Percentiles rank a stretch among this genome's conserved stretches.
Evolutionary conservation across 148 eudicot species (phyloP).

Genomic region (Vaccinium vitisidaea): DNA sequence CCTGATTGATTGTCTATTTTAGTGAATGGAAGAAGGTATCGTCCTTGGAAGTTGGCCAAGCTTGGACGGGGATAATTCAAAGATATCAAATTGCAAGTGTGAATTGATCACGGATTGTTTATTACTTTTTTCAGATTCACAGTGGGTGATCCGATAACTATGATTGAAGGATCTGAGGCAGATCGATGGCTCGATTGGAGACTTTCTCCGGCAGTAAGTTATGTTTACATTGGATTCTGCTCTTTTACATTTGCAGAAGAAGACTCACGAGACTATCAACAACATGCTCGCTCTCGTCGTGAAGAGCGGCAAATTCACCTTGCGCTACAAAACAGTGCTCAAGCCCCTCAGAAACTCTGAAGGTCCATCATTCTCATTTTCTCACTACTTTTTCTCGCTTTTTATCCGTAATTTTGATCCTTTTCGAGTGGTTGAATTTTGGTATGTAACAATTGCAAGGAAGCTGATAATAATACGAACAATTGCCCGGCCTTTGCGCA

Average conservation of each 20-base stretch:
- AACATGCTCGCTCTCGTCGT: slow-evolving; percentile 63
- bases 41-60: too few relatives aligned
- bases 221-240: background rate
- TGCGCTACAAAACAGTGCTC: slow-evolving; percentile 61
- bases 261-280: slow-evolving; percentile 71
- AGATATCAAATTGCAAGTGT: too few relatives aligned
- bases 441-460: slow-evolving; percentile 37
- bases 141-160: too few relatives aligned
- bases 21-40: too few relatives aligned
- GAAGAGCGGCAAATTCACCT: slow-evolving; percentile 63
- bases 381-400: background rate
- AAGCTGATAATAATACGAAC: slow-evolving; percentile 82
- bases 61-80: too few relatives aligned
- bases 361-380: slow-evolving; percentile 24
- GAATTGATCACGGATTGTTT: too few relatives aligned
- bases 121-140: too few relatives aligned
- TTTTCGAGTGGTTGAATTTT: background rate
- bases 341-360: slow-evolving; percentile 53
- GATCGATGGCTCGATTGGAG: too few relatives aligned
- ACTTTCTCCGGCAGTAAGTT: too few relatives aligned
- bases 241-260: slow-evolving; percentile 41
- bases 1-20: too few relatives aligned
- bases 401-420: too few relatives aligned
- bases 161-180: too few relatives aligned
- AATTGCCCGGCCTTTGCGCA: slow-evolving; percentile 79